Evolutionary conservation across 306 rosid genomes (phyloP), one percentile per base, ranked within the genome.

Genomic region (Sindora glabra): DNA sequence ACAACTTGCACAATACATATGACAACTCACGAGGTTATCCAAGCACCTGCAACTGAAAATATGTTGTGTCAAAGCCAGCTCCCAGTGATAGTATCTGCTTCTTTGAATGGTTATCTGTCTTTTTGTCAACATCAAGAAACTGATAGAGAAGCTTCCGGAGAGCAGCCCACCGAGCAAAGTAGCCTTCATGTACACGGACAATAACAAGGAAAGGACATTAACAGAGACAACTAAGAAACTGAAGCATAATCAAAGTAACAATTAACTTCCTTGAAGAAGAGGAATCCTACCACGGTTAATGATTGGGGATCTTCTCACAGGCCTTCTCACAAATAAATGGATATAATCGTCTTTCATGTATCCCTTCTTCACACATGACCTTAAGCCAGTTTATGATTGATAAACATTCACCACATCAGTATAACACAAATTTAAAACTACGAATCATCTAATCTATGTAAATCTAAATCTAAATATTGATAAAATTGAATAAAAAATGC

Each of bases 281-380:
- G 38, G 34, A 26, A 52, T 56, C 81, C 45, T 81, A 88, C 95
- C 99, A 0, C 97, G 94, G 53, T 92, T 92, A 44, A 89, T 94
- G 63, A 94, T 94, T 8, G 97, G 97, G 39, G 99, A 94, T 79
- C 99, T 89, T 74, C 86, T 84, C 15, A 94, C 74, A 19, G 95
- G 95, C 46, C 77, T 89, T 79, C 89, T 80, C 11, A 94, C 97
- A 69, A 94, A 94, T 29, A 89, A 79, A 48, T 84, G 97, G 67
- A 84, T 42, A 62, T 86, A 84, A 33, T 87, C 99, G 55, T 94
- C 99, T 72, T 82, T 94, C 94, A 89, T 89, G 80, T 87, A 94
- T 44, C 95, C 94, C 81, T 86, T 94, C 64, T 79, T 89, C 68
- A 94, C 89, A 62, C 99, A 94, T 13, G 99, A 94, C 85, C 99